Base-by-base conservation (phyloP, 1,139 yeast genomes). In the Hanseniaspora gamundiae region DNA sequence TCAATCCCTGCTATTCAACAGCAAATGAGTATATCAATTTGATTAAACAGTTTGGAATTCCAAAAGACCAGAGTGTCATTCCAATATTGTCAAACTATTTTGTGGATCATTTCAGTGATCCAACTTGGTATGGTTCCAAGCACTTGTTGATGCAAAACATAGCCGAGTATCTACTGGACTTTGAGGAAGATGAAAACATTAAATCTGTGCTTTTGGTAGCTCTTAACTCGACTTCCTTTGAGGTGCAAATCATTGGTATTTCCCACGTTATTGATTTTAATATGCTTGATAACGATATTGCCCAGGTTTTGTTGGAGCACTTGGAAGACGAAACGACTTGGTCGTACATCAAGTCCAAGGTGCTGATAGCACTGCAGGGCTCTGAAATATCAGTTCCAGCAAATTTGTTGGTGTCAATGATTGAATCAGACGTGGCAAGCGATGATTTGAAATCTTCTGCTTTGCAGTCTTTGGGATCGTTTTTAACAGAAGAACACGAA, bases 381-480 rank as follows among this genome's bases (percentile, higher is more conserved):
- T 46, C 66, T 11, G 43, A 42, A 6, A 49, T 52, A 36, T 41
- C 30, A 1, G 29, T 47, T 2, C 49, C 53, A 21, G 47, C 65
- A 42, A 47, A 51, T 1, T 46, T 50, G 0, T 51, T 71, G 33
- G 49, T 63, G 14, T 39, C 49, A 1, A 51, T 65, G 7, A 47
- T 60, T 16, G 47, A 52, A 2, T 48, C 52, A 1, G 49, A 54
- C 2, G 54, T 10, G 3, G 28, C 54, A 21, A 69, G 73, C 43
- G 76, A 73, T 48, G 76, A 70, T 39, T 62, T 75, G 10, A 66
- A 63, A 43, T 62, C 72, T 26, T 64, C 73, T 2, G 67, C 76
- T 0, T 54, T 78, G 19, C 76, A 74, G 51, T 64, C 73, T 0
- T 53, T 76, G 13, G 81, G 83, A 0, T 59, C 70, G 1, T 59